These are phyloP conservation scores for Ogataea allantospora DNA, from an alignment of 805 yeast species.

Conservation along the genomic window DNA sequence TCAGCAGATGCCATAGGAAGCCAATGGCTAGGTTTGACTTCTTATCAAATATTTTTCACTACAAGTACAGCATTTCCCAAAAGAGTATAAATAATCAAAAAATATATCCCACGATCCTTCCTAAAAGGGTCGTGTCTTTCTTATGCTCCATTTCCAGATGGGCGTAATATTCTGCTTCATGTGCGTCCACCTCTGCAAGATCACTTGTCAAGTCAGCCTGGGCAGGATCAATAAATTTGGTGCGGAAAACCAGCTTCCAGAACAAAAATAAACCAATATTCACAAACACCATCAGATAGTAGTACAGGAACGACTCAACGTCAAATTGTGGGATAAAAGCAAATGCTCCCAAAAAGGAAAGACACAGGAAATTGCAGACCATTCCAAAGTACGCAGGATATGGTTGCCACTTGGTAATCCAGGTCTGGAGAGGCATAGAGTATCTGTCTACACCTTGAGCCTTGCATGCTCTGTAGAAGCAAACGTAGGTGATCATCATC, in stretches of 20 bases:
- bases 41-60: not conserved
- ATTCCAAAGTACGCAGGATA: conserved; percentile 29
- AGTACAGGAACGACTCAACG: conserved; percentile 41
- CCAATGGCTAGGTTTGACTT: too few species aligned
- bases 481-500: conserved; percentile 50
- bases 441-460: conserved; percentile 52
- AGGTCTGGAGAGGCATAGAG: conserved; percentile 46
- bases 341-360: conserved; percentile 39
- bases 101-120: conserved; percentile 1
- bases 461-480: conserved; percentile 61
- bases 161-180: conserved; percentile 37
- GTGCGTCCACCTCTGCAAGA: conserved; percentile 47
- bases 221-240: conserved; percentile 39
- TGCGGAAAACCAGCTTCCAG: conserved; percentile 39
- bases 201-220: conserved; percentile 49
- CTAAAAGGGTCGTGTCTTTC: not conserved
- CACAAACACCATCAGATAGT: conserved; percentile 43
- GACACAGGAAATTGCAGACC: conserved; percentile 35
- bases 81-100: conserved; percentile 3
- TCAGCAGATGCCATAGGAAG: too few species aligned
- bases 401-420: conserved; percentile 43
- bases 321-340: conserved; percentile 41
- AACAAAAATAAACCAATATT: conserved; percentile 35
- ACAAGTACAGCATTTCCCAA: conserved; percentile 4
- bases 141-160: not conserved